These are phyloP conservation scores for Coffea humblotiana DNA, from an alignment of 305 asterid species.

Conservation along the genomic window DNA sequence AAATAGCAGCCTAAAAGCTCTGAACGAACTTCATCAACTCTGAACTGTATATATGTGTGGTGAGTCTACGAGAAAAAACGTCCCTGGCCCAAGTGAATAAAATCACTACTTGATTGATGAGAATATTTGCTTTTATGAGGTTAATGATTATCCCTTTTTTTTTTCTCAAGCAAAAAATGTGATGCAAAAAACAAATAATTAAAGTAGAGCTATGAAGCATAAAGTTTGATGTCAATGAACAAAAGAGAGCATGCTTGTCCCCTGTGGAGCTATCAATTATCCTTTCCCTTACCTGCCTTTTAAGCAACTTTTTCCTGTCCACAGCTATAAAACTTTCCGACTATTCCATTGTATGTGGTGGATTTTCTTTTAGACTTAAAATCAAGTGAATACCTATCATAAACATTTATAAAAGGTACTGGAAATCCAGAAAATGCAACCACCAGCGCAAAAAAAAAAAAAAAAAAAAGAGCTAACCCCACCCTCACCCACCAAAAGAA, in stretches of 20 bases:
- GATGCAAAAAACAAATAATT: conserved; percentile 1
- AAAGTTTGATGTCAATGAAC: conserved; percentile 28
- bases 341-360: not conserved
- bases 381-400: too few species aligned
- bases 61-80: not conserved
- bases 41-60: too few species aligned
- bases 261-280: conserved; percentile 33
- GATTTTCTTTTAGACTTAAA: not conserved
- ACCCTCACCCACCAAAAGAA: too few species aligned
- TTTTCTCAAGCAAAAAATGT: conserved; percentile 40
- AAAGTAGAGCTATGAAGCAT: conserved; percentile 9
- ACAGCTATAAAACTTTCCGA: not conserved
- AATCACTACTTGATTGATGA: conserved; percentile 19
- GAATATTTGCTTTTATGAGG: conserved; percentile 25
- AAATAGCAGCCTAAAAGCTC: not conserved
- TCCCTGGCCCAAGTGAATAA: conserved; percentile 27
- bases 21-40: not conserved
- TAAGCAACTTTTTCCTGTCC: conserved; percentile 12
- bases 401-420: too few species aligned
- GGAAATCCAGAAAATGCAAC: not conserved
- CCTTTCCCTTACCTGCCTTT: conserved; percentile 31
- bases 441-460: too few species aligned
- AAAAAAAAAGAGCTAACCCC: not conserved
- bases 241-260: conserved; percentile 49
- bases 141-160: conserved; percentile 34